A percentile compares a stretch with the other conserved stretches of the same genome.
Conservation (phyloP, 345 rosid genomes). For the Boechera divaricarpa region DNA sequence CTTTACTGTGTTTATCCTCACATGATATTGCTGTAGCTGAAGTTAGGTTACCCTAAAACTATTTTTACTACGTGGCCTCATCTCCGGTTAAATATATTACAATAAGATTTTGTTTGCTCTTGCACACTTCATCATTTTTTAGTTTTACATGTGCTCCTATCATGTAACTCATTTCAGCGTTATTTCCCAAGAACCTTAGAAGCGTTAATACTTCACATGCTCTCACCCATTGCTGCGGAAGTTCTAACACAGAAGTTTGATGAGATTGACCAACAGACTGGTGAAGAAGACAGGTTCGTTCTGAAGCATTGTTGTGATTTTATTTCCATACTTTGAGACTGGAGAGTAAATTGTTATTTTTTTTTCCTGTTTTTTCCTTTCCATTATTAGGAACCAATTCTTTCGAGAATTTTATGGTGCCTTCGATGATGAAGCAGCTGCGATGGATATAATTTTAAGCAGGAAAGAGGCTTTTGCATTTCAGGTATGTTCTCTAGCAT, state of each 20-base stretch:
- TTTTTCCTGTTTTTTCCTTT: conserved; percentile 7
- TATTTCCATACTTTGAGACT: conserved; percentile 20
- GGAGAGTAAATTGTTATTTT: conserved; percentile 15
- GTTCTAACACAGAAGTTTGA: conserved; percentile 83
- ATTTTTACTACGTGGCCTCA: neutral
- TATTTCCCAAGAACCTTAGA: conserved; percentile 90
- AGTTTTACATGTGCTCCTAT: conserved; percentile 25
- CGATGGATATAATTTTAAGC: conserved; percentile 79
- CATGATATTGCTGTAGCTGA: neutral
- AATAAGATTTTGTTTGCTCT: conserved; percentile 1
- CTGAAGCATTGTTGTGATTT: conserved; percentile 20
- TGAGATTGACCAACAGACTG: conserved; percentile 63
- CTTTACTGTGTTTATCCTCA: conserved; percentile 16
- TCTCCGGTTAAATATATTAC: neutral
- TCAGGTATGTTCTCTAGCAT: conserved; percentile 57
- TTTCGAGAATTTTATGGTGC: conserved; percentile 73
- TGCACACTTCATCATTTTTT: neutral
- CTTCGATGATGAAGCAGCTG: conserved; percentile 85
- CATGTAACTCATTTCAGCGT: conserved; percentile 55
- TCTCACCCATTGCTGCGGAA: conserved; percentile 84
- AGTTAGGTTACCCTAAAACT: neutral
- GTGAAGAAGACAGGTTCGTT: conserved; percentile 69
- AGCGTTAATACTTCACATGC: conserved; percentile 81
- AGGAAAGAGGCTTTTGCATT: conserved; percentile 78
- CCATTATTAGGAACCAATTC: conserved; percentile 69